Base-by-base conservation (phyloP, 2,329 filamentous ascomycete species). In the Aspergillus calidoustus region DNA sequence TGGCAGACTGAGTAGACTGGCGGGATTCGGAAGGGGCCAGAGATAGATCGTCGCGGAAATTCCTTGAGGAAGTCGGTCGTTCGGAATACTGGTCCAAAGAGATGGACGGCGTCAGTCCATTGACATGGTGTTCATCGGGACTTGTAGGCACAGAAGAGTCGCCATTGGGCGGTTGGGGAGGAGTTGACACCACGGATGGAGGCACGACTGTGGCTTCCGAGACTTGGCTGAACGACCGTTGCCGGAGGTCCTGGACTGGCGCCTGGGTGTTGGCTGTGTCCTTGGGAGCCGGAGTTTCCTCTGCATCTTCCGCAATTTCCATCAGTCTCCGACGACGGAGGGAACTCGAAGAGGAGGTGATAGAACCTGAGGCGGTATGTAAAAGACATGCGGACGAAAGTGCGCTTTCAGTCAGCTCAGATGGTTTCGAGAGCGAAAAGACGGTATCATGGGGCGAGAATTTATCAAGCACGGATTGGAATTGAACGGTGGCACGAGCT, bases 301-400 rank as follows among this genome's bases (percentile, higher is more conserved):
- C 92, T 57, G 90, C 91, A 79, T 95, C 91, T 78, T 98, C 95
- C n/a, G 90, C 89, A 74, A 98, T 97, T 79, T 96, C 94, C 80
- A 94, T 90, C 69, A 98, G 81, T 67, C 91, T 89, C 70, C 89
- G 87, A 72, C 89, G 85, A 62, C 90, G 87, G 66, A 93, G 82
- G 5, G 92, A 96, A 73, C 91, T 93, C 53, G 87, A 91, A 4
- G 92, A 94, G 11, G 93, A 96, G 28, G 90, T 92, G 67, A 89
- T 91, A 22, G 94, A 96, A 44, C 89, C 90, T 13, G 92, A 92
- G 7, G 93, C 92, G 44, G 93, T 91, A 78, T 97, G 93, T 57
- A 97, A 82, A 48, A 93, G 93, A 78, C 93, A 97, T 57, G 92
- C 92, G 34, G 93, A 88, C 9, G 93, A 94, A 57, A 99, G 85